Conservation (phyloP, 1,284 basidiomycete species). For the Coriolopsis trogii region DNA sequence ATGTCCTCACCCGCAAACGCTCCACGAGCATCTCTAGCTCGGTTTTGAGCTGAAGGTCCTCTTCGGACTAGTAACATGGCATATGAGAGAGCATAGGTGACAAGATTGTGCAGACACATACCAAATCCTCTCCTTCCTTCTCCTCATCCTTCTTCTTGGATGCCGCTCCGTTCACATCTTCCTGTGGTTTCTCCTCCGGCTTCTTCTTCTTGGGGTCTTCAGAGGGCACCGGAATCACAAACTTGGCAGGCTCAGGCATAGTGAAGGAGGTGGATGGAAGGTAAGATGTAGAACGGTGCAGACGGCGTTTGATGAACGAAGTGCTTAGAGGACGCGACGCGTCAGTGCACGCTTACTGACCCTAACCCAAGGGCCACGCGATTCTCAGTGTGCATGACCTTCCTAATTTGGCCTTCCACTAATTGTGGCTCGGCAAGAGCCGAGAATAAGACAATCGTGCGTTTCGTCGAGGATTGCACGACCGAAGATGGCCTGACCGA, state of each 20-base stretch:
- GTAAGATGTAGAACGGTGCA: conserved; percentile 9
- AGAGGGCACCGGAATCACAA: conserved; percentile 61
- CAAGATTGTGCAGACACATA: conserved; percentile 42
- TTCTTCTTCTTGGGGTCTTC: conserved; percentile 79
- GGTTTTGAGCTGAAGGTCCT: conserved; percentile 92
- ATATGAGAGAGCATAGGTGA: not conserved
- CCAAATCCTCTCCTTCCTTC: conserved; percentile 83
- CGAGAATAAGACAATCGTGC: conserved; percentile 8
- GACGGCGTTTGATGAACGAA: conserved; percentile 7
- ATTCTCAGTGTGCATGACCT: conserved; percentile 6
- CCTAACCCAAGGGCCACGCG: conserved; percentile 23
- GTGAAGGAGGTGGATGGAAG: conserved; percentile 5
- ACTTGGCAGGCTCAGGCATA: conserved; percentile 62
- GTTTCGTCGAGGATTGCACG: conserved; percentile 12
- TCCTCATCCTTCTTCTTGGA: conserved; percentile 52
- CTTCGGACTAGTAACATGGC: conserved; percentile 72
- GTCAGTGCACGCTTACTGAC: conserved; percentile 20
- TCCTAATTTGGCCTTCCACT: not conserved
- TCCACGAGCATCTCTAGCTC: conserved; percentile 99
- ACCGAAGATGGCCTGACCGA: conserved; percentile 21
- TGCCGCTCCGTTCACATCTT: conserved; percentile 29
- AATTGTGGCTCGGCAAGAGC: conserved; percentile 8
- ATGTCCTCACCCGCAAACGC: conserved; percentile 74
- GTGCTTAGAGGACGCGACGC: conserved; percentile 28
- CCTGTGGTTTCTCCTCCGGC: conserved; percentile 46